Evolutionary conservation across 495 filamentous ascomycete genomes (phyloP).

Genomic region (Pseudotulostoma volvatum): DNA sequence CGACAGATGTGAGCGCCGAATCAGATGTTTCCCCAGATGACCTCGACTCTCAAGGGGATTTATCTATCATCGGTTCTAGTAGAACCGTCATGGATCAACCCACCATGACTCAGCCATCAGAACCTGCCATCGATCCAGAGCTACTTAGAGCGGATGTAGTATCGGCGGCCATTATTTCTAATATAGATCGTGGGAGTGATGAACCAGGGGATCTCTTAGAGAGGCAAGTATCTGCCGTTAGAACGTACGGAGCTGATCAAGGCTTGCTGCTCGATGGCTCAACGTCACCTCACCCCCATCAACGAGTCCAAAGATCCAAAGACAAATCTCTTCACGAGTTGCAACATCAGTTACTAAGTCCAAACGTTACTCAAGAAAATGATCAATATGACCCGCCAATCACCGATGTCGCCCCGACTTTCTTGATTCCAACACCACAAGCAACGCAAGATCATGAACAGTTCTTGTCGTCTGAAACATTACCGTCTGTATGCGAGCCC

Average conservation of each 20-base stretch:
- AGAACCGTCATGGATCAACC: background rate
- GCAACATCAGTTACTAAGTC: conserved; percentile 9
- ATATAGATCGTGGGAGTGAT: background rate
- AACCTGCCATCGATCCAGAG: background rate
- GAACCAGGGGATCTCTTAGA: background rate
- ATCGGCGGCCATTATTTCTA: background rate
- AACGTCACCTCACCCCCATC: conserved; percentile 1
- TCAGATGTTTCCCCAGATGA: background rate
- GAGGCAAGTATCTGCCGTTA: background rate
- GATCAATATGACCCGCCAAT: no score
- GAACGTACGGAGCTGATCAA: conserved; percentile 2
- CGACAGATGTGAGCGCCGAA: no score
- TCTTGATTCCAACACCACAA: background rate
- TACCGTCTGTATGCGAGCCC: no score
- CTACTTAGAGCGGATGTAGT: background rate
- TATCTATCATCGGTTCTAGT: no score
- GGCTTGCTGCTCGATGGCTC: conserved; percentile 10
- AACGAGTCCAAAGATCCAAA: background rate
- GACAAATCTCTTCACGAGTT: background rate
- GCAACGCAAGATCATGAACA: background rate
- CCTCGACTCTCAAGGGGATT: no score
- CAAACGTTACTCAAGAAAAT: conserved; percentile 12
- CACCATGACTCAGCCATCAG: background rate
- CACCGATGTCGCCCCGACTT: background rate
- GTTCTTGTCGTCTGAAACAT: background rate